These are phyloP conservation scores for Botryosphaeria dothidea DNA, from an alignment of 2,329 filamentous ascomycete genomes.

Conservation along the genomic window DNA sequence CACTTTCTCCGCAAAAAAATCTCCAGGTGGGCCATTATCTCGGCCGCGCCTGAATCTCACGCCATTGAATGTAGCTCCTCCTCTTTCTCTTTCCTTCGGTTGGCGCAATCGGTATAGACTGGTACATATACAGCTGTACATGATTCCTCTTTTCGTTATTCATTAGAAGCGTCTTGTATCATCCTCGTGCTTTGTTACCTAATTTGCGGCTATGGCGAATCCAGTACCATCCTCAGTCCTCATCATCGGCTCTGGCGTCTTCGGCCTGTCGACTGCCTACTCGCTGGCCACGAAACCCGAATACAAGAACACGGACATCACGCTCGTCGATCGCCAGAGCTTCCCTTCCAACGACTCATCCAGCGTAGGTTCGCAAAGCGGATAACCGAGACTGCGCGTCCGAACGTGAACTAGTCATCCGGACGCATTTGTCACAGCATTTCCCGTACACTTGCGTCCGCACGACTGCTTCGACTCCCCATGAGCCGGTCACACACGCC, in stretches of 20 bases:
- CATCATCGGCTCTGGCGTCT: constrained; percentile 55
- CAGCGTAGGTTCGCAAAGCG: constrained; percentile 38
- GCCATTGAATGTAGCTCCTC: background rate
- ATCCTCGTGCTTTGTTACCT: background rate
- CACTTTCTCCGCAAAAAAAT: background rate
- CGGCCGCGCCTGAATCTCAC: background rate
- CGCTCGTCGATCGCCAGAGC: constrained; percentile 57
- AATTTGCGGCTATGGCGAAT: constrained; percentile 11
- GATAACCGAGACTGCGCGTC: background rate
- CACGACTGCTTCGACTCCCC: background rate
- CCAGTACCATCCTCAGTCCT: constrained; percentile 46
- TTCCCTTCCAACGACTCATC: constrained; percentile 62
- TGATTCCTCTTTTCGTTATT: background rate
- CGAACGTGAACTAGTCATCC: background rate
- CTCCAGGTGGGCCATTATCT: background rate
- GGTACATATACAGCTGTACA: background rate
- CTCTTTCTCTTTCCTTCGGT: background rate
- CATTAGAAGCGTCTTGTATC: constrained; percentile 5
- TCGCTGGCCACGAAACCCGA: constrained; percentile 64
- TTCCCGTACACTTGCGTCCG: background rate
- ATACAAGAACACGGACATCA: constrained; percentile 55
- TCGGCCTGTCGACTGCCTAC: constrained; percentile 66
- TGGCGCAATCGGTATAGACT: background rate
- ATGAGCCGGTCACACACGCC: background rate
- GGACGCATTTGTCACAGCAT: background rate